Base-by-base conservation (phyloP, 805 yeast genomes). In the Yamadazyma ubonensis region DNA sequence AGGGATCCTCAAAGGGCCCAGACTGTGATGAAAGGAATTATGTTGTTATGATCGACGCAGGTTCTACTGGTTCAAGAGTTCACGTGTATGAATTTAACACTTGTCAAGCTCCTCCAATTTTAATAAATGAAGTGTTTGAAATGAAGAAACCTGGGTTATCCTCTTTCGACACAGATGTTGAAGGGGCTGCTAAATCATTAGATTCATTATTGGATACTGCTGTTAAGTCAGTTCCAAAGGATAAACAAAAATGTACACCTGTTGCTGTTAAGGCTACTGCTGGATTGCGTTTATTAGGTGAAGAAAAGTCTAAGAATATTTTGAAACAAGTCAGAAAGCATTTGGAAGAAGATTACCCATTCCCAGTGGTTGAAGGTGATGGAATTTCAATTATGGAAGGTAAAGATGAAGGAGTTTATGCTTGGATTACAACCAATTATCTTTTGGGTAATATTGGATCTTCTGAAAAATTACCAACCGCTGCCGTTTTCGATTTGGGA, bases 201-300 rank as follows among this genome's bases (percentile, higher is more conserved):
- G 96, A 93, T 55, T 83, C 88, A 33, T 74, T 93, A 53, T 70
- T 93, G 52, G 72, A 86, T 22, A 52, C 77, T 9, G 99, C 99
- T 0, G 54, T 90, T 51, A 71, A 79, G 25, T 64, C 79, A 11
- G 86, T 93, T 38, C 99, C 99, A 23, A 71, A 74, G 45, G 74
- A 74, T 30, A 69, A 75, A 55, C 88, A 80, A 54, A 63, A 71
- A 0, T 93, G 98, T 67, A 81, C 98, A 2, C 99, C 98, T 5
- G 77, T 93, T 33, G 95, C 97, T 1, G 96, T 93, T 32, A 91
- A 90, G 69, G 99, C 99, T 39, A 93, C 99, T 35, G 99, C 99
- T 20, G 99, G 99, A 28, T 75, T 93, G 57, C 79, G 99, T 64
- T 59, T 84, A 48, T 70, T 90, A 38, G 98, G 99, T 41, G 78